phyloP scores from a whole-genome alignment of 2,329 filamentous ascomycete genomes.

The Fusarium sp. region DNA sequence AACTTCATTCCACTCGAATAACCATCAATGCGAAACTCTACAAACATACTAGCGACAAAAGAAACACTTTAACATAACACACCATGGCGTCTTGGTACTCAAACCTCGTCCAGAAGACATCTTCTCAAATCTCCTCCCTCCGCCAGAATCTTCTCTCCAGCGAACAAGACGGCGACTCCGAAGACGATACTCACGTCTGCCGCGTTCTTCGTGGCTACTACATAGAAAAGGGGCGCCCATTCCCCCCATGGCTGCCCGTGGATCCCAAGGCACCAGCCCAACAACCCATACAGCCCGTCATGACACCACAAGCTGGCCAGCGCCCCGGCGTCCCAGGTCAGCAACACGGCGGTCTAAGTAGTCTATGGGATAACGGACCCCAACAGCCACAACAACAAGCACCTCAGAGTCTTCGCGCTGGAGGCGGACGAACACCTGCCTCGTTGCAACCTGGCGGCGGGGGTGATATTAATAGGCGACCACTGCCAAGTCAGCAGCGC shows the following conservation, averaged over 20 bases:
- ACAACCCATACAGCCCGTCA: conserved; percentile 61
- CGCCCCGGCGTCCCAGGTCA: conserved; percentile 59
- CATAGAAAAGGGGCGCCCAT: conserved; percentile 80
- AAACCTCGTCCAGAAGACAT: conserved; percentile 71
- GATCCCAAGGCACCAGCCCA: conserved; percentile 74
- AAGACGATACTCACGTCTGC: conserved; percentile 95
- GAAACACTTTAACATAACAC: background rate
- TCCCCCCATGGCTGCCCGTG: conserved; percentile 87
- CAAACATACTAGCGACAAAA: background rate
- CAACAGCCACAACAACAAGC: conserved; percentile 44
- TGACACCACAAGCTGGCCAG: conserved; percentile 60
- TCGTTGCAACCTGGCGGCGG: conserved; percentile 36
- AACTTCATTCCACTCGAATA: background rate
- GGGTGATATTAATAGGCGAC: conserved; percentile 48
- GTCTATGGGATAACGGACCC: conserved; percentile 63
- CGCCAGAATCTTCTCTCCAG: conserved; percentile 73
- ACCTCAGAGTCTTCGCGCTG: conserved; percentile 56
- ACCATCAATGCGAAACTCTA: conserved; percentile 3
- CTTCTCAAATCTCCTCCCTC: conserved; percentile 70
- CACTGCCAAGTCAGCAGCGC: conserved; percentile 50
- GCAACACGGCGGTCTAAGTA: conserved; percentile 56
- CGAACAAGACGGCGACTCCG: conserved; percentile 74
- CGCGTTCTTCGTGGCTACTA: conserved; percentile 94
- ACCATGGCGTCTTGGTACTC: conserved; percentile 83
- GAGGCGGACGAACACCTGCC: conserved; percentile 47